These are phyloP conservation scores for Endogone sp. DNA, from an alignment of 192 early-diverging fungal genomes.

Conservation along the genomic window DNA sequence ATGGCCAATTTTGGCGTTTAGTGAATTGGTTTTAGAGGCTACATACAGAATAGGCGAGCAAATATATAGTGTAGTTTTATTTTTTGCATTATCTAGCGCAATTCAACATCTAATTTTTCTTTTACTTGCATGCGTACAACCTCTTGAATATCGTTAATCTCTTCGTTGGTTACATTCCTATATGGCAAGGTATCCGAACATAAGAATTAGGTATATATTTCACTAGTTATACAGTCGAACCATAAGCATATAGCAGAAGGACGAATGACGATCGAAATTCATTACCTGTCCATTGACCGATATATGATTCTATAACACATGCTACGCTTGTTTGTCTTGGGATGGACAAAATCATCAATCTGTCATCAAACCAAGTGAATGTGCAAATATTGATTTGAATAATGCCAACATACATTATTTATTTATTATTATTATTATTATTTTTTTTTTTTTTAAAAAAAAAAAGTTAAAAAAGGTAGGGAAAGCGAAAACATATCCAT, in stretches of 20 bases:
- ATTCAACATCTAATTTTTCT: conserved; percentile 63
- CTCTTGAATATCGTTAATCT: conserved; percentile 92
- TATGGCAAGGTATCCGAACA: no score
- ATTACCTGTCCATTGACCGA: conserved; percentile 90
- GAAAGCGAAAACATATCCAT: no score
- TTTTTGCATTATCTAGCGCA: conserved; percentile 54
- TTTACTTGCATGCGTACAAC: conserved; percentile 63
- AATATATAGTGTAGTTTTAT: neutral
- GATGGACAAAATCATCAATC: conserved; percentile 88
- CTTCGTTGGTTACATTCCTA: conserved; percentile 88
- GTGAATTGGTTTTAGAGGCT: neutral
- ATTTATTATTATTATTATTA: no score
- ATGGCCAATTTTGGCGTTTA: no score
- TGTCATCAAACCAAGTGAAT: conserved; percentile 11
- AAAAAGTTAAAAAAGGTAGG: neutral
- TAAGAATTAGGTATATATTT: no score
- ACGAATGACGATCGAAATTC: neutral
- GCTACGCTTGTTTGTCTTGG: conserved; percentile 78
- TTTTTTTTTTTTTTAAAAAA: no score
- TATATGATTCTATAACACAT: conserved; percentile 94
- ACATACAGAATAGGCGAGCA: neutral
- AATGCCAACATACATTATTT: no score
- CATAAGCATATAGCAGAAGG: neutral
- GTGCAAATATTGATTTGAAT: no score
- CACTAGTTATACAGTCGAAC: no score